A percentile compares a stretch with the other conserved stretches of the same genome.
Conservation (phyloP, 2,329 filamentous ascomycete species). For the Immersiporthe knoxdaviesiana region DNA sequence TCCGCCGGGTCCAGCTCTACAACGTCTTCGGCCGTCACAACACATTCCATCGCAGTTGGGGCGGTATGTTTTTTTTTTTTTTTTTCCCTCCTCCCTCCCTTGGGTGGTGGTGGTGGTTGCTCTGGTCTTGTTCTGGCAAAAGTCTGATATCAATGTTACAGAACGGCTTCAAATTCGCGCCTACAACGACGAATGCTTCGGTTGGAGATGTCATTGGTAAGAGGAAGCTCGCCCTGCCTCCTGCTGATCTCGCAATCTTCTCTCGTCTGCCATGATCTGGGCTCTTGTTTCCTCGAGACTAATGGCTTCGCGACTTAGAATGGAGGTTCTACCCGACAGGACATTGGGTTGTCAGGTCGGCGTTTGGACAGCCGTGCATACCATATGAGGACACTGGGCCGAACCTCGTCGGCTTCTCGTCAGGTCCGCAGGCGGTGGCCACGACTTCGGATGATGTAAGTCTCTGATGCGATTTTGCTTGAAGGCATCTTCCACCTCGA, state of each 20-base stretch:
- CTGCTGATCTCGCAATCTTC: no score
- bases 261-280: not conserved
- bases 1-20: slow-evolving; percentile 29
- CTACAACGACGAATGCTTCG: slow-evolving; percentile 40
- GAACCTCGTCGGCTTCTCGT: slow-evolving; percentile 57
- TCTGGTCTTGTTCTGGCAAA: not conserved
- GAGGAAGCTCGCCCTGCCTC: slow-evolving; percentile 30
- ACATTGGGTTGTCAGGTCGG: slow-evolving; percentile 66
- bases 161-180: slow-evolving; percentile 42
- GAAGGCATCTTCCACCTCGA: not conserved
- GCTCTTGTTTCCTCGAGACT: slow-evolving; percentile 19
- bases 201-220: slow-evolving; percentile 53
- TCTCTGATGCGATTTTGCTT: not conserved
- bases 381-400: slow-evolving; percentile 59
- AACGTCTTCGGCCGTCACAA: slow-evolving; percentile 31
- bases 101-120: not conserved
- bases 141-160: slow-evolving; percentile 18
- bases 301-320: slow-evolving; percentile 37
- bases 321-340: slow-evolving; percentile 66
- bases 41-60: slow-evolving; percentile 37
- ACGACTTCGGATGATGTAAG: slow-evolving; percentile 51
- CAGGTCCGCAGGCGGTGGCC: slow-evolving; percentile 51
- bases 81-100: no score
- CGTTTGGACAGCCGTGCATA: slow-evolving; percentile 63
- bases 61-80: slow-evolving; percentile 33